Evolutionary conservation across 2,329 filamentous ascomycete species (phyloP).

Genomic region (Talaromyces sp.): DNA sequence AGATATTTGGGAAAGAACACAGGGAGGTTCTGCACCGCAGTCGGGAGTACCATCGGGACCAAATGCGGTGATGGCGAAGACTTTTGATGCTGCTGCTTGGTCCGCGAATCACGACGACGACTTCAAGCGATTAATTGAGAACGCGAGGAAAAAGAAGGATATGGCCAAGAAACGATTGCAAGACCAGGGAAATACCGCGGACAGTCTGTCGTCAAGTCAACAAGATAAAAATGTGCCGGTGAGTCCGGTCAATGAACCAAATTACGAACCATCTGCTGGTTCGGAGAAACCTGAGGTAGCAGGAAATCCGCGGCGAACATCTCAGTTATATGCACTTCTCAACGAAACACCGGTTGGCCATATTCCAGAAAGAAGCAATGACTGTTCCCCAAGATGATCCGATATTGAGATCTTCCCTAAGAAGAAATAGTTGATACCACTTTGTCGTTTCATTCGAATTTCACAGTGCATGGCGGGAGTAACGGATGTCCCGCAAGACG

Average conservation of each 20-base stretch:
- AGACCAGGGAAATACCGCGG: not conserved
- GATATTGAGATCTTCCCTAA: not conserved
- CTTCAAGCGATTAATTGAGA: conserved; percentile 76
- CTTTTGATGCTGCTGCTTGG: conserved; percentile 80
- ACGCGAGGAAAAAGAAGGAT: conserved; percentile 59
- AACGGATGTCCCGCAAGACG: not conserved
- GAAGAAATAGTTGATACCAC: not conserved
- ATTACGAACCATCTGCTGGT: not conserved
- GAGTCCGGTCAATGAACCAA: not conserved
- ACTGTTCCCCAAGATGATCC: not conserved
- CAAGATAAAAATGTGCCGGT: not conserved
- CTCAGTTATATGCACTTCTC: not conserved
- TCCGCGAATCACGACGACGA: conserved; percentile 67
- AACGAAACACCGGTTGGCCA: not conserved
- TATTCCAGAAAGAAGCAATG: not conserved
- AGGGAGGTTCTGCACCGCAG: conserved; percentile 59
- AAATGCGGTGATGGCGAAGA: conserved; percentile 70
- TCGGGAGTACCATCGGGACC: conserved; percentile 22
- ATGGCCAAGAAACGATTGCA: conserved; percentile 16
- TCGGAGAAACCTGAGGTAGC: not conserved
- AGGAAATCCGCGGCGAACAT: not conserved
- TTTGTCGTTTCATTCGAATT: not conserved
- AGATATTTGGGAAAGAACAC: conserved; percentile 80
- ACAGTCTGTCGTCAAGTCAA: not conserved
- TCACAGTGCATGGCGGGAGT: not conserved